These are phyloP conservation scores for Plasmodium ovale DNA, from an alignment of 169 alveolate species.

Conservation along the genomic window DNA sequence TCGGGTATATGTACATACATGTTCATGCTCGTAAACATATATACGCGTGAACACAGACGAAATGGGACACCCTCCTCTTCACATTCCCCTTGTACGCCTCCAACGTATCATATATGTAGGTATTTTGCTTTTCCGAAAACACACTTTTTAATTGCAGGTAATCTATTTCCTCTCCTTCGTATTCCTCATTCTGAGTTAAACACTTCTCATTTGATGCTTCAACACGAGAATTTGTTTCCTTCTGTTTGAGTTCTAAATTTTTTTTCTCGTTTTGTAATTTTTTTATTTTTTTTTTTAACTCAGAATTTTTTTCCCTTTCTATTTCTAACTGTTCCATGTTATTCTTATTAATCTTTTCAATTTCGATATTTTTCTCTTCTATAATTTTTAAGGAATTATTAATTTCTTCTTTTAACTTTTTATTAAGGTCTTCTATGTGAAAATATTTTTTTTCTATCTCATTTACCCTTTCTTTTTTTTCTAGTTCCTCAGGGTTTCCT, in stretches of 20 bases:
- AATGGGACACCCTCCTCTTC: too few relatives aligned
- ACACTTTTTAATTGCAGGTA: conserved; percentile 41
- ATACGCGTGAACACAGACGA: too few relatives aligned
- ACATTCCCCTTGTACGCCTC: too few relatives aligned
- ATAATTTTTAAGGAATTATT: conserved; percentile 51
- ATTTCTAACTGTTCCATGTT: conserved; percentile 30
- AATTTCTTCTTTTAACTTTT: conserved; percentile 61
- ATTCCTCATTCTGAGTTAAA: background rate
- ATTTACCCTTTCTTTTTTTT: conserved; percentile 33
- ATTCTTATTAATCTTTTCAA: conserved; percentile 39
- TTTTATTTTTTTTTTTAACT: conserved; percentile 42
- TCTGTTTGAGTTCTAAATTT: background rate
- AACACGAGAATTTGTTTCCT: background rate
- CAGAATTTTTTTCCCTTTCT: conserved; percentile 32
- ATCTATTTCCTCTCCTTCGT: background rate
- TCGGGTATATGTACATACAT: too few relatives aligned
- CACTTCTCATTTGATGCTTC: background rate
- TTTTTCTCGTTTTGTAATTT: conserved; percentile 42
- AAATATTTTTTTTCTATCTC: conserved; percentile 4
- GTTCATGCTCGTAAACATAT: too few relatives aligned
- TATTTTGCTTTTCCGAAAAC: background rate
- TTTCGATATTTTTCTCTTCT: conserved; percentile 59
- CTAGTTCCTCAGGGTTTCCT: conserved; percentile 7
- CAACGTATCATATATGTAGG: background rate
- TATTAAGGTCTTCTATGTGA: conserved; percentile 52